Percentiles rank a stretch among this genome's conserved stretches.
phyloP scores from a whole-genome alignment of 768 basidiomycete species.

The Tricholoma matsutake region DNA sequence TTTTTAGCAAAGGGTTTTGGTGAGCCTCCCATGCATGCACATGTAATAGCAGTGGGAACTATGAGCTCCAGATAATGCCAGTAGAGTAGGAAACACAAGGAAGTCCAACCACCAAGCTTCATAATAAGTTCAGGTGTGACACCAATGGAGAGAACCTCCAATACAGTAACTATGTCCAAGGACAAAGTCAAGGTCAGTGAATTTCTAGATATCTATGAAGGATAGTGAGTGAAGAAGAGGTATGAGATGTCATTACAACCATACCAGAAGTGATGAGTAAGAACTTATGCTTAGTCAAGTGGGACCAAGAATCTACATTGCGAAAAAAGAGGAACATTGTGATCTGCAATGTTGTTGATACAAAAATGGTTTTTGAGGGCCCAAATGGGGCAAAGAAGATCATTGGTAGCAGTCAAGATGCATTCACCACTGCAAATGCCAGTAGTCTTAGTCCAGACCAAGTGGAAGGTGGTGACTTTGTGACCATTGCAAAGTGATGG shows the following conservation, averaged over 20 bases:
- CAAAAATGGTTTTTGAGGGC: slow-evolving; percentile 14
- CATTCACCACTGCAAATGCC: neutral
- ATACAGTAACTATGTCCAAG: neutral
- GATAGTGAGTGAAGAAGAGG: neutral
- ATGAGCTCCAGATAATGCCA: no score
- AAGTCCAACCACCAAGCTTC: no score
- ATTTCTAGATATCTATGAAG: neutral
- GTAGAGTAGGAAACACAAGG: no score
- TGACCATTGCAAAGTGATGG: neutral
- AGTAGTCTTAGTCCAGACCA: slow-evolving; percentile 21
- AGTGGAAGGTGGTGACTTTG: slow-evolving; percentile 5
- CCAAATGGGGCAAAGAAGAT: slow-evolving; percentile 14
- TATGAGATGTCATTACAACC: neutral
- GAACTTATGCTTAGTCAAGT: neutral
- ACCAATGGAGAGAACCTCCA: no score
- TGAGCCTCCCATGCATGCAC: no score
- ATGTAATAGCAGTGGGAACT: no score
- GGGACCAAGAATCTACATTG: neutral
- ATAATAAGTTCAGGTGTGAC: no score
- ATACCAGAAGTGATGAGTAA: neutral
- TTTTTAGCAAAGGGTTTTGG: no score
- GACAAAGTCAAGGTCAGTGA: neutral
- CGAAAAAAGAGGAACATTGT: slow-evolving; percentile 8
- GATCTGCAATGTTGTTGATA: slow-evolving; percentile 1
- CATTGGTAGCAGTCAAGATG: slow-evolving; percentile 10